Base-by-base conservation (phyloP, 2,329 filamentous ascomycete species). In the Arthroderma uncinatum region DNA sequence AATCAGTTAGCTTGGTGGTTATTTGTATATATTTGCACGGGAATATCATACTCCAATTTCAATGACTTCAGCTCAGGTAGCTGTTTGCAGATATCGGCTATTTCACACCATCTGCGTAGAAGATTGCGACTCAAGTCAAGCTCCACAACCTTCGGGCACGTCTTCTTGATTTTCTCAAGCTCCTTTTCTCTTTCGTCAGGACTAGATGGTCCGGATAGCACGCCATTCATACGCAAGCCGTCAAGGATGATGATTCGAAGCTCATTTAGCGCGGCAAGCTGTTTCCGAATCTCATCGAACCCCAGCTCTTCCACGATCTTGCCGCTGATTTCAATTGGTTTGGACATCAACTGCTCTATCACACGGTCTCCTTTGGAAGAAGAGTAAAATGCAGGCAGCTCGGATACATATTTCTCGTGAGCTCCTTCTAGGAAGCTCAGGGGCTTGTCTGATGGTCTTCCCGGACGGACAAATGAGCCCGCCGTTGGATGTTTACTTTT, bases 281-380 rank as follows among this genome's bases (percentile, higher is more conserved):
- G 83, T 62, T 80, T 80, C 44, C 86, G 82, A 63, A 96, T 89
- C 76, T 96, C 96, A 64, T 95, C 90, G 64, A 97, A 97, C 30
- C 93, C 93, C 34, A 97, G 82, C 73, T 97, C 92, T 73, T 97
- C 87, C 4, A 89, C 92, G 16, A 91, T 81, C 72, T 97, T 97
- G 37, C 80, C 78, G 72, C 87, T 73, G 77, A 95, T 78, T 78
- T 85, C 74, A 61, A 95, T 86, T 53, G 82, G 77, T 53, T 78
- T 76, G 6, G 57, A 42, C 6, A 44, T 57, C 3, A 60, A 23
- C 10, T 37, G 23, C 40, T 30, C 37, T 44, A 42, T 34, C 2
- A 39, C 40, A 28, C 55, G 21, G 2, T 37, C 36, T 7, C 30
- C 23, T 16, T 47, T 47, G 23, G 42, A 50, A 12, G 25, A 14